Base-by-base conservation (phyloP, 805 yeast species). In the Helenozyma baotianmanensis region DNA sequence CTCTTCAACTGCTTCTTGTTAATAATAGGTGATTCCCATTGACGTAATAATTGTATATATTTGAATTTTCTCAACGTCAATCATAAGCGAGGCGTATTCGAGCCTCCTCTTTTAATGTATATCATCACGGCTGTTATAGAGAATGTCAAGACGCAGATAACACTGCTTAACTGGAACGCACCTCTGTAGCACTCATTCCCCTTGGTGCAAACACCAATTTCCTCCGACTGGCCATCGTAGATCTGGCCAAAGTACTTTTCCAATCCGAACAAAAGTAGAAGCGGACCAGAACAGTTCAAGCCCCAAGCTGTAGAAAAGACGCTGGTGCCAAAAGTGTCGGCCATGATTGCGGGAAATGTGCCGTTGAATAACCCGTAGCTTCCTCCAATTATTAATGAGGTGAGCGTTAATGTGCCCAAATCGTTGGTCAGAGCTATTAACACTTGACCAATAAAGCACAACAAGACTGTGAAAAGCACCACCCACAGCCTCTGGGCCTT, bases 231-330 rank as follows among this genome's bases (percentile, higher is more conserved):
- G 4, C 54, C 55, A 42, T 76, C 79, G 42, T 82, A 68, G 21
- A 74, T 70, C 8, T 45, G 35, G 1, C 86, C 87, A 43, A 83
- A 72, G 30, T 68, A 60, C 35, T 68, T 69, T 30, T 79, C 76
- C 40, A 82, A 63, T 2, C 64, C 31, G 45, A 73, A 75, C 25
- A 82, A 70, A 0, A 74, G 60, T 4, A 75, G 27, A 14, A 81
- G 57, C 1, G 87, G 86, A 6, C 89, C 89, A 0, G 87, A 78
- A 15, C 88, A 80, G 11, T 77, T 57, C 25, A 82, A 58, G 0
- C 90, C 87, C 90, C 92, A 83, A 1, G 80, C 68, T 0, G 89
- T 80, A 14, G 87, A 77, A 52, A 81, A 83, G 0, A 77, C 71
- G 6, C 59, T 65, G 0, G 84, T 71, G 2, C 89, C 89, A 58